Conservation (phyloP, 495 filamentous ascomycete genomes). For the Aspergillus asperescens region DNA sequence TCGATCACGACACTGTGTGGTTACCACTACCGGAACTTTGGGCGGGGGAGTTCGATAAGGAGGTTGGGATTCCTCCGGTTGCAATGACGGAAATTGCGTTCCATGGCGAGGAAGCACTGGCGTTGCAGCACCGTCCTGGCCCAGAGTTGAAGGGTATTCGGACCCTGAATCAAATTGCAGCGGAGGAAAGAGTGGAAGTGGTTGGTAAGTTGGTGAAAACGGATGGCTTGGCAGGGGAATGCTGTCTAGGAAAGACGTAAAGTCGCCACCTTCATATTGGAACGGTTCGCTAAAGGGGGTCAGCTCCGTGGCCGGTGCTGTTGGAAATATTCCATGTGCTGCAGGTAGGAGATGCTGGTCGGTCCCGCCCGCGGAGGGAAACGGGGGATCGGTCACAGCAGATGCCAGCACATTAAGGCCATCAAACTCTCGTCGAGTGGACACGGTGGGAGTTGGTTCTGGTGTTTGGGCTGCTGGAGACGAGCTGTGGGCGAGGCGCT, state of each 20-base stretch:
- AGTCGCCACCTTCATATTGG: constrained; percentile 33
- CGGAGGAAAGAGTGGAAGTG: constrained; percentile 35
- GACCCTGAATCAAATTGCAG: constrained; percentile 29
- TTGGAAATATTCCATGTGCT: constrained; percentile 11
- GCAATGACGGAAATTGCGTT: constrained; percentile 37
- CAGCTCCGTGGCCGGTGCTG: constrained; percentile 13
- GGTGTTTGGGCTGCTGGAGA: constrained; percentile 16
- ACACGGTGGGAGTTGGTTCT: constrained; percentile 18
- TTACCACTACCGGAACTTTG: constrained; percentile 31
- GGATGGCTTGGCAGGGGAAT: constrained; percentile 38
- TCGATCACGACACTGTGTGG: constrained; percentile 33
- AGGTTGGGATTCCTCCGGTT: constrained; percentile 32
- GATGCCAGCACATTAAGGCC: constrained; percentile 34
- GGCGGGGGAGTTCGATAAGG: constrained; percentile 28
- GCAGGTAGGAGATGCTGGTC: constrained; percentile 1
- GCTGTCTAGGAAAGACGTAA: constrained; percentile 40
- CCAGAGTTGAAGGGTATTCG: constrained; percentile 26
- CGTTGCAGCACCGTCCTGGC: constrained; percentile 18
- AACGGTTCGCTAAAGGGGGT: constrained; percentile 29
- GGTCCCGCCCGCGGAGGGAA: background rate
- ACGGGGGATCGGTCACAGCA: constrained; percentile 26
- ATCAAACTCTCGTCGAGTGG: constrained; percentile 21
- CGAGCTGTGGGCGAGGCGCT: constrained; percentile 30
- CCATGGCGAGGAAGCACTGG: constrained; percentile 36
- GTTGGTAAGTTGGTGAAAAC: constrained; percentile 38